Evolutionary conservation across 2,329 filamentous ascomycete species (phyloP), one percentile per base, ranked within the genome.

Genomic region (Pseudocercospora musae): DNA sequence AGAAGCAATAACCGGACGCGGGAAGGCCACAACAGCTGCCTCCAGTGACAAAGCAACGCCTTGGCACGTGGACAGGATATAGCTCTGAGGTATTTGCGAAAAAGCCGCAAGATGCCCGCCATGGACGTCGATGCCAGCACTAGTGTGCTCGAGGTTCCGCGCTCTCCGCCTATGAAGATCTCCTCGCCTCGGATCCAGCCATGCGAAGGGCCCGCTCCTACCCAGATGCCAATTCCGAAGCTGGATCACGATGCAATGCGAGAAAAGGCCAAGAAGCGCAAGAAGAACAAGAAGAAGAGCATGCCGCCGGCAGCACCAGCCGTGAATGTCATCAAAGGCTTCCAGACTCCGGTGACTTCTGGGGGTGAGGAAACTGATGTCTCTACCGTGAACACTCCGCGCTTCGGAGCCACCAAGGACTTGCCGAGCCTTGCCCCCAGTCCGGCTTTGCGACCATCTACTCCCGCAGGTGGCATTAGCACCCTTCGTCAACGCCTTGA

Each of bases 401-500:
- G 68, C n/a, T 65, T 76, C 54, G 66, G 68, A 31, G 76, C 77
- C 1, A 75, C 76, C 29, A 70, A 78, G 70, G 78, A 80, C n/a
- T 74, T 54, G n/a, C 71, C 75, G 6, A 82, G 81, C 66, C 76
- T 79, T 25, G 81, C 90, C 7, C 79, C 77, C 66, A 74, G 73
- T 57, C 73, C 73, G 11, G 76, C 78, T 23, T 74, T 82, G 37
- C 78, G 82, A 63, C 80, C 84, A 6, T 75, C 78, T 0, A 82
- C 81, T 23, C 75, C 79, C 1, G 62, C 75, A 48, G 88, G 89
- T 63, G 92, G 92, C 53, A 92, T 97, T 70, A 90, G 91, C 72
- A 90, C 89, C 70, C 80, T 97, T 71, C 92, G 92, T 74, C 82
- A 89, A 74, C 89, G 95, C 72, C 82, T 96, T 62, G 92, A 96